phyloP scores from a whole-genome alignment of 495 filamentous ascomycete species.

The Astrocystis sublimbata region DNA sequence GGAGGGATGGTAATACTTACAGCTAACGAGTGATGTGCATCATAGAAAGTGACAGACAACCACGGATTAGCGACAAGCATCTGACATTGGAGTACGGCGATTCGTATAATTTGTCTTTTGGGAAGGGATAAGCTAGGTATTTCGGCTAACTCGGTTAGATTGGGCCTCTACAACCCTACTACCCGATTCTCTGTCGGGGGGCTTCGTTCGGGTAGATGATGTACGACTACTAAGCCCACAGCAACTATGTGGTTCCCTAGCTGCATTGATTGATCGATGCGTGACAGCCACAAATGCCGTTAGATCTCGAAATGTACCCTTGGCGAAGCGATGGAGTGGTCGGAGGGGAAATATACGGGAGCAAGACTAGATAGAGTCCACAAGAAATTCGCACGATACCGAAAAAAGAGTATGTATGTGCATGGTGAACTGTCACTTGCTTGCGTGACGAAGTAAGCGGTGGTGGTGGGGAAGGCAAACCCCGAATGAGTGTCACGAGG shows the following conservation, averaged over 20 bases:
- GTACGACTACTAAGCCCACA: neutral
- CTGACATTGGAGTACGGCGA: no score
- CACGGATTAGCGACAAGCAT: no score
- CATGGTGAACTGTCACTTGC: neutral
- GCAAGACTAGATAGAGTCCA: neutral
- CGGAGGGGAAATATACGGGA: neutral
- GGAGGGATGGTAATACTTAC: no score
- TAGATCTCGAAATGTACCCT: neutral
- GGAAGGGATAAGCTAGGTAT: no score
- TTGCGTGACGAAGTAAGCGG: neutral
- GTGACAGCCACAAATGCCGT: neutral
- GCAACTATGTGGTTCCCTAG: neutral
- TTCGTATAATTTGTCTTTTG: no score
- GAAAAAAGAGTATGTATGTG: neutral
- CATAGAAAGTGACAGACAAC: no score
- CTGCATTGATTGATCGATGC: neutral
- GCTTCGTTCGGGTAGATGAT: neutral
- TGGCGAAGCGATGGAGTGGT: neutral
- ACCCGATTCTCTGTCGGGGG: neutral
- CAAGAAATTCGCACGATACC: neutral
- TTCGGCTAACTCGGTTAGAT: no score
- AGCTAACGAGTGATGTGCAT: no score
- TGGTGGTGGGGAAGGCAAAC: neutral
- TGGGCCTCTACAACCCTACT: neutral
- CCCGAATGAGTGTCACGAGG: constrained; percentile 3